Conservation (phyloP, 768 basidiomycete genomes). For the Mycena crocata region DNA sequence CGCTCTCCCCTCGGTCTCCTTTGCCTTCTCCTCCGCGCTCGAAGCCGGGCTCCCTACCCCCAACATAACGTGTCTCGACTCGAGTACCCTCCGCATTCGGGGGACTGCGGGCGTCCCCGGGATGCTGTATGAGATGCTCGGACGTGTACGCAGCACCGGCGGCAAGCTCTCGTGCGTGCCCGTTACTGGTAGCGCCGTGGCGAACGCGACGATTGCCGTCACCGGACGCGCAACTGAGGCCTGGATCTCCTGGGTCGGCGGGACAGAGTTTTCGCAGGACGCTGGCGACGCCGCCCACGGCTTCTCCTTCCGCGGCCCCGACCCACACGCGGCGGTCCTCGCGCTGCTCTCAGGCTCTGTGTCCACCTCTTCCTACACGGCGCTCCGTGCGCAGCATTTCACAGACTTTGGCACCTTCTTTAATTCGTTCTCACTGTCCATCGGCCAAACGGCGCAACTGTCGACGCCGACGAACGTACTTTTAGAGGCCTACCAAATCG, state of each 20-base stretch:
- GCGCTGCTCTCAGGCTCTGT: constrained; percentile 47
- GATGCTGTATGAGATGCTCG: constrained; percentile 80
- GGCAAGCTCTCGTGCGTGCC: constrained; percentile 49
- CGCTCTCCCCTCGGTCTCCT: constrained; percentile 39
- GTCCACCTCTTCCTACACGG: constrained; percentile 46
- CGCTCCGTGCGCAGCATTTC: constrained; percentile 60
- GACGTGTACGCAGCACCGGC: constrained; percentile 53
- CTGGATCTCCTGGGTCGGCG: constrained; percentile 82
- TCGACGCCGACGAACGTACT: constrained; percentile 68
- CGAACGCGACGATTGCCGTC: constrained; percentile 62
- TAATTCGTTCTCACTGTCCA: constrained; percentile 62
- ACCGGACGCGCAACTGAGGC: constrained; percentile 57
- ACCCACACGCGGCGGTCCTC: constrained; percentile 65
- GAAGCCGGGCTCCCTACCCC: constrained; percentile 65
- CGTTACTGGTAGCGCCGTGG: constrained; percentile 43
- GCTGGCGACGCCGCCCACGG: constrained; percentile 66
- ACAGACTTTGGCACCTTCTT: constrained; percentile 60
- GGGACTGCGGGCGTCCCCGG: constrained; percentile 63
- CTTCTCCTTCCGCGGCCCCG: constrained; percentile 73
- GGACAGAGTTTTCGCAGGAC: constrained; percentile 73
- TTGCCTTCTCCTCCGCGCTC: constrained; percentile 58
- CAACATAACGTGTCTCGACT: constrained; percentile 69
- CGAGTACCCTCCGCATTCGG: constrained; percentile 64
- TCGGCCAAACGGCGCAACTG: constrained; percentile 70
- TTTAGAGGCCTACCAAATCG: constrained; percentile 61